Base-by-base conservation (phyloP, 345 rosid species). In the Eucalyptus curtisii region DNA sequence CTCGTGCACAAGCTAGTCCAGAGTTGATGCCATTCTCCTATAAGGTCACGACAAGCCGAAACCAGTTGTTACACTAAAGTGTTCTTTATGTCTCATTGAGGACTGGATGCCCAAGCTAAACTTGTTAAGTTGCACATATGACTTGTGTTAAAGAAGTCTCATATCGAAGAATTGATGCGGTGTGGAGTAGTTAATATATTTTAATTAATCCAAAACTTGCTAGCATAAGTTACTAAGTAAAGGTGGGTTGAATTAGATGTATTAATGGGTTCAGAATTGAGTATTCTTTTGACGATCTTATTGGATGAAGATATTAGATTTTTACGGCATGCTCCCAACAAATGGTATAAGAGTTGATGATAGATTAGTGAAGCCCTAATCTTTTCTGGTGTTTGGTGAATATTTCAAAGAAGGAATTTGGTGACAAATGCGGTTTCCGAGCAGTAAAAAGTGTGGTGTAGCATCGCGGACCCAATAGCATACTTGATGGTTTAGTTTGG, bases 261-360 rank as follows among this genome's bases (percentile, higher is more conserved):
- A 55, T 24, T 55, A 25, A 55, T 55, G 30, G 30, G 12, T 55
- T 55, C 0, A 10, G 0, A 24, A 9, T 10, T 55, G 30, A 55
- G 30, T 25, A 55, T 25, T 22, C 30, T 55, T 55, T 55, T 22
- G 61, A 55, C 0, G 30, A 55, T 55, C 13, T 55, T 55, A 55
- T 2, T 10, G 13, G 61, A 22, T 55, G 61, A 52, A 20, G 25
- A 55, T 55, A 55, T 22, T 55, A 55, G 30, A 6, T 55, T 55
- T 55, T 25, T 25, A 55, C 13, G 10, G 2, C 13, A 24, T 0
- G 1, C 13, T 24, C 61, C 30, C 30, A 0, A 55, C 6, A 55
- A 55, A 55, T 55, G 1, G 61, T 55, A 55, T 55, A 9, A 24
- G 27, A 55, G 30, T 25, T 10, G 13, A 55, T 55, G 61, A 25